These are phyloP conservation scores for Pichia californica DNA, from an alignment of 805 yeast species.

Conservation along the genomic window DNA sequence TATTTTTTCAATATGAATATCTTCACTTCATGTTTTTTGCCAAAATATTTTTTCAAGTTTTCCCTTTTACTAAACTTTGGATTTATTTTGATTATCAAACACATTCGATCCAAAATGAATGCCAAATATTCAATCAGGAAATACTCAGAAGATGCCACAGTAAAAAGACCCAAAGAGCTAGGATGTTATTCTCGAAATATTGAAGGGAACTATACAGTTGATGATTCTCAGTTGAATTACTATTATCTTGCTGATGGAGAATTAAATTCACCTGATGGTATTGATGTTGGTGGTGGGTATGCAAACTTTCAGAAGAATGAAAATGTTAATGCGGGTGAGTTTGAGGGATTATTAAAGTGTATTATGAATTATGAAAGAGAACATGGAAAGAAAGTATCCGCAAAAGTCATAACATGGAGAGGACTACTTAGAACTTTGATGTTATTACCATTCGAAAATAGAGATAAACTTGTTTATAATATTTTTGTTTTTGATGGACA, in stretches of 20 bases:
- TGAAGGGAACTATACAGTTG: slow-evolving; percentile 41
- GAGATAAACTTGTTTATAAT: slow-evolving; percentile 55
- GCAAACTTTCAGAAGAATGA: slow-evolving; percentile 51
- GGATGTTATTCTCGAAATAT: slow-evolving; percentile 56
- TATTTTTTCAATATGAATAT: too few relatives aligned
- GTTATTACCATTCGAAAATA: slow-evolving; percentile 54
- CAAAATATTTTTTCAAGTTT: too few relatives aligned
- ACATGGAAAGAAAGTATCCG: slow-evolving; percentile 39
- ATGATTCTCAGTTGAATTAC: slow-evolving; percentile 54
- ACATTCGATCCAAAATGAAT: too few relatives aligned
- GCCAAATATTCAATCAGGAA: slow-evolving; percentile 11
- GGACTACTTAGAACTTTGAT: slow-evolving; percentile 76
- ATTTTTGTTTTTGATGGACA: slow-evolving; percentile 71
- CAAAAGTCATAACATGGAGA: slow-evolving; percentile 75
- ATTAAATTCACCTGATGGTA: slow-evolving; percentile 42
- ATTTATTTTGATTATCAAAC: too few relatives aligned
- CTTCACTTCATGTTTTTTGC: too few relatives aligned
- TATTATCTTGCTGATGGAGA: slow-evolving; percentile 75
- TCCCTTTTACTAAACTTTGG: too few relatives aligned
- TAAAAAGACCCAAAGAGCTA: slow-evolving; percentile 83
- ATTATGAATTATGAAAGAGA: slow-evolving; percentile 49
- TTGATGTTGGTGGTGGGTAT: slow-evolving; percentile 63
- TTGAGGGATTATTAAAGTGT: slow-evolving; percentile 52
- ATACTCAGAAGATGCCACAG: slow-evolving; percentile 51
- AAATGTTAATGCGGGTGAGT: slow-evolving; percentile 46